Percentiles rank a stretch among this genome's conserved stretches.
Evolutionary conservation across 768 basidiomycete genomes (phyloP).

Genomic region (Russula compacta): DNA sequence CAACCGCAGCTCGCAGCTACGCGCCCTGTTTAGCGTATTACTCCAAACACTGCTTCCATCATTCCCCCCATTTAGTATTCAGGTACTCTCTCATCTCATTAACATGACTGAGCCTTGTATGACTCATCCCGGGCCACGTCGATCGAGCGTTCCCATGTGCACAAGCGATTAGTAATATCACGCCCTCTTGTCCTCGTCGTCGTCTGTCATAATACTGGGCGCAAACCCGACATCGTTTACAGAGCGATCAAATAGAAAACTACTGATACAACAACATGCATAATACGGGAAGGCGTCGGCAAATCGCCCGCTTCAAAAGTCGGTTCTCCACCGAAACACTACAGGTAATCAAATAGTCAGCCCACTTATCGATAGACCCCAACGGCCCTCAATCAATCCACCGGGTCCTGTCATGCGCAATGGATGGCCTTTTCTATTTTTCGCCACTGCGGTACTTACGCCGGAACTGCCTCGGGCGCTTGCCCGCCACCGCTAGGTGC

Average conservation of each 20-base stretch:
- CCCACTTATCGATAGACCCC: background rate
- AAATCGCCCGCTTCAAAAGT: background rate
- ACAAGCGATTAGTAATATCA: background rate
- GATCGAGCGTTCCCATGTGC: background rate
- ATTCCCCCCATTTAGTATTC: no score
- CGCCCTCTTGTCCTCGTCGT: no score
- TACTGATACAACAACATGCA: constrained; percentile 7
- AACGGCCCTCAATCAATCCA: no score
- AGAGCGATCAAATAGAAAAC: background rate
- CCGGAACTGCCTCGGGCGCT: constrained; percentile 3
- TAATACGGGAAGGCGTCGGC: background rate
- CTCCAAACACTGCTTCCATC: no score
- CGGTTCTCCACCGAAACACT: constrained; percentile 11
- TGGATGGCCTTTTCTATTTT: background rate
- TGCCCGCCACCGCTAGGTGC: background rate
- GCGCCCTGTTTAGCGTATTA: no score
- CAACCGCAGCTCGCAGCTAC: background rate
- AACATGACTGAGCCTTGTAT: constrained; percentile 3
- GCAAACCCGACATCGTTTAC: background rate
- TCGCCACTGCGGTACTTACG: background rate
- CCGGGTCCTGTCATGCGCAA: background rate
- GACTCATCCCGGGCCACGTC: background rate
- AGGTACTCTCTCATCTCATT: background rate
- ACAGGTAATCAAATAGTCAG: background rate
- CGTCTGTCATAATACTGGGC: no score